Percentiles rank a stretch among this genome's conserved stretches.
These are phyloP conservation scores for Daldinia sp. DNA, from an alignment of 2,329 filamentous ascomycete genomes.

Conservation along the genomic window DNA sequence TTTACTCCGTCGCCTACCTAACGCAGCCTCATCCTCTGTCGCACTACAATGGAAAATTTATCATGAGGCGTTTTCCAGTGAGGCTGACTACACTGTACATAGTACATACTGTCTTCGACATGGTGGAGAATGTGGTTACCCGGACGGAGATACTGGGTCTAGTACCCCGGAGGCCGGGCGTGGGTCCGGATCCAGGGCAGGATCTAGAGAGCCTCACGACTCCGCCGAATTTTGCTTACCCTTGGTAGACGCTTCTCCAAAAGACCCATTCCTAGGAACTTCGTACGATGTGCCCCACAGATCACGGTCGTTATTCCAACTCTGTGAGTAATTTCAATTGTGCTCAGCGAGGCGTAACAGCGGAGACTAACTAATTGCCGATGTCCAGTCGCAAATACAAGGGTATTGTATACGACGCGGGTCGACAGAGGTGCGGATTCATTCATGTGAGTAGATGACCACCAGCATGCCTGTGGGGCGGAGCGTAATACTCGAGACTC, in stretches of 20 bases:
- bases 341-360: slow-evolving; percentile 30
- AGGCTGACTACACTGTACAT: slow-evolving; percentile 30
- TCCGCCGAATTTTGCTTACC: slow-evolving; percentile 27
- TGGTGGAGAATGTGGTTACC: slow-evolving; percentile 53
- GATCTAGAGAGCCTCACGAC: slow-evolving; percentile 40
- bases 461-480: slow-evolving; percentile 11
- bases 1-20: slow-evolving; percentile 5
- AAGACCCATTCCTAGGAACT: slow-evolving; percentile 44
- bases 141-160: slow-evolving; percentile 38
- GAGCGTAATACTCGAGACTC: slow-evolving; percentile 2
- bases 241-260: slow-evolving; percentile 38
- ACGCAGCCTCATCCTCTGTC: neutral
- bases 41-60: neutral
- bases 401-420: slow-evolving; percentile 52
- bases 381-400: slow-evolving; percentile 51
- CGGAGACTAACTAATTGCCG: slow-evolving; percentile 19
- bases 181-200: slow-evolving; percentile 32
- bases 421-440: slow-evolving; percentile 49
- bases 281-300: slow-evolving; percentile 47
- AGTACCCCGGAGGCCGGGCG: slow-evolving; percentile 28
- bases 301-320: slow-evolving; percentile 49
- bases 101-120: slow-evolving; percentile 57
- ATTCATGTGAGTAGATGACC: slow-evolving; percentile 45
- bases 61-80: slow-evolving; percentile 12
- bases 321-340: slow-evolving; percentile 43